phyloP scores from a whole-genome alignment of 495 filamentous ascomycete species.

The Xylaria acuta region DNA sequence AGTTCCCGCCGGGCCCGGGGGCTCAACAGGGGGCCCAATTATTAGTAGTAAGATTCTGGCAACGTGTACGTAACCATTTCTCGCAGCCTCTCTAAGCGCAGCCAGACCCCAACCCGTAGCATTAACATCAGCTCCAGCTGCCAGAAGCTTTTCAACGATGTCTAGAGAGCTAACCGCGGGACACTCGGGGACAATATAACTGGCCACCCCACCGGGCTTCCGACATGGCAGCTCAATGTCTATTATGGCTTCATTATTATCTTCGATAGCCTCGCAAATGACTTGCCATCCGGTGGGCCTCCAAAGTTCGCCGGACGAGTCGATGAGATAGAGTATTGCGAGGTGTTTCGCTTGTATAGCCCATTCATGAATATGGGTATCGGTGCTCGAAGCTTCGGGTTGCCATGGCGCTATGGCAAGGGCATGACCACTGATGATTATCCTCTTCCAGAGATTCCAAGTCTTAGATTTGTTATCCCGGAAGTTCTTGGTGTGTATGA shows the following conservation, averaged over 20 bases:
- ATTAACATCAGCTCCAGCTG: neutral
- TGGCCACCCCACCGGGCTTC: neutral
- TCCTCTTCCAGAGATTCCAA: neutral
- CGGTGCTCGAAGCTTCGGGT: neutral
- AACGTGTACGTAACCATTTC: neutral
- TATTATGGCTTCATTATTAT: neutral
- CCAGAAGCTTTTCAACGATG: neutral
- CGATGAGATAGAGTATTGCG: neutral
- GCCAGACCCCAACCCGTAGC: neutral
- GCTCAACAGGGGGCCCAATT: neutral
- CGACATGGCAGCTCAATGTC: neutral
- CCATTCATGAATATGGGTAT: neutral
- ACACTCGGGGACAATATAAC: neutral
- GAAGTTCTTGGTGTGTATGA: slow-evolving; percentile 9
- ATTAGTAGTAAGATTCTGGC: neutral
- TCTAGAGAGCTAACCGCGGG: neutral
- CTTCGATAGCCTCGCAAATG: neutral
- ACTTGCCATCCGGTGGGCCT: neutral
- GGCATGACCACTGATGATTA: neutral
- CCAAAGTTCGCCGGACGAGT: neutral
- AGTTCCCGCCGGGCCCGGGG: neutral
- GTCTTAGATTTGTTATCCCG: neutral
- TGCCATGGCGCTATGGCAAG: neutral
- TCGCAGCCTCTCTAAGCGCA: neutral
- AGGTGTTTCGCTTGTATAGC: neutral